These are phyloP conservation scores for Uronychia setigera DNA, from an alignment of 73 alveolate genomes.

Conservation along the genomic window DNA sequence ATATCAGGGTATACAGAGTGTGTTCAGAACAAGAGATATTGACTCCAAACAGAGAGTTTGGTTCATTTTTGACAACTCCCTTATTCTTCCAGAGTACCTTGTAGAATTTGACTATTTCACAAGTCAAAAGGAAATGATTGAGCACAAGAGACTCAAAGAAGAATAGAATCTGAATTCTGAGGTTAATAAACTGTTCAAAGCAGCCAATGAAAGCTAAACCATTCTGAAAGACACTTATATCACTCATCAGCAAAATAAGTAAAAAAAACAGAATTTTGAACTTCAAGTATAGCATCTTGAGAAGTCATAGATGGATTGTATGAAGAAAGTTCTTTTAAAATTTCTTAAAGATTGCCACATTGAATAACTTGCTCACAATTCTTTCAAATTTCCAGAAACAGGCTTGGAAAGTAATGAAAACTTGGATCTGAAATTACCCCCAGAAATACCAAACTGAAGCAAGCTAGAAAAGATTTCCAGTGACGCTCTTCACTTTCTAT, in stretches of 20 bases:
- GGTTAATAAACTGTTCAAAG: conserved; percentile 27
- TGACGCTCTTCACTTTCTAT: not conserved
- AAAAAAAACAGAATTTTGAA: conserved; percentile 8
- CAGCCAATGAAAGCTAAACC: conserved; percentile 32
- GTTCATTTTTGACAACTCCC: conserved; percentile 85
- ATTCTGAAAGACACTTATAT: conserved; percentile 55
- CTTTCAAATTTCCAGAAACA: conserved; percentile 41
- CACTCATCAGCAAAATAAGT: conserved; percentile 23
- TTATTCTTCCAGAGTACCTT: conserved; percentile 86
- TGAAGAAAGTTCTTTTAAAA: conserved; percentile 62
- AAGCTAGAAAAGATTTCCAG: conserved; percentile 31
- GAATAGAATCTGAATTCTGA: conserved; percentile 20
- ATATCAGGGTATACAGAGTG: conserved; percentile 55
- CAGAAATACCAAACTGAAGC: conserved; percentile 62
- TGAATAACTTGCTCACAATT: conserved; percentile 33
- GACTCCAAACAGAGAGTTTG: conserved; percentile 79
- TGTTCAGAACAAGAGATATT: conserved; percentile 71
- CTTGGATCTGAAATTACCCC: conserved; percentile 47
- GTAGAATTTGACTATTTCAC: conserved; percentile 84
- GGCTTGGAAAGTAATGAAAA: conserved; percentile 30
- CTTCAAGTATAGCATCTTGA: conserved; percentile 68
- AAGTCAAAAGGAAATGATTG: conserved; percentile 2
- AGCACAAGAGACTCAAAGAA: conserved; percentile 2
- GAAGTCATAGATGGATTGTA: conserved; percentile 72
- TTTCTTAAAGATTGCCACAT: conserved; percentile 67